Conservation (phyloP, 768 basidiomycete species). For the Phanerochaete sordida region DNA sequence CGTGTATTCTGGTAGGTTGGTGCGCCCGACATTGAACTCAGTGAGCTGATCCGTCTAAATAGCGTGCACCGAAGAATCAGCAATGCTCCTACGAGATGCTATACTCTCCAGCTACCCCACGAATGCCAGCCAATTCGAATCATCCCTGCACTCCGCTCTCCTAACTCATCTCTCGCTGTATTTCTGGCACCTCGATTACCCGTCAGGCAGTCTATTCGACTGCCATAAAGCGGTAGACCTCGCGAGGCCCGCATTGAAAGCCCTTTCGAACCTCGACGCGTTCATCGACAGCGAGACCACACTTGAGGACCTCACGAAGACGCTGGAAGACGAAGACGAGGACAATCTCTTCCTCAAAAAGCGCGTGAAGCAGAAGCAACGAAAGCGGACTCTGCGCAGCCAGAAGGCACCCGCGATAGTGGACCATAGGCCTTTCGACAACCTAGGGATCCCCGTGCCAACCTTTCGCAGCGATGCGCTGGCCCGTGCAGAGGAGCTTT, state of each 20-base stretch:
- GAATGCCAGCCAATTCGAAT: background rate
- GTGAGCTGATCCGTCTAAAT: background rate
- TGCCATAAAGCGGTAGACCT: conserved; percentile 6
- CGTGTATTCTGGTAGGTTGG: background rate
- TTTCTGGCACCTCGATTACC: conserved; percentile 6
- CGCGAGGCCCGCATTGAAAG: background rate
- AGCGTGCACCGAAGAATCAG: background rate
- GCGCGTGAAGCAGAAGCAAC: background rate
- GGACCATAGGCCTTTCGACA: conserved; percentile 28
- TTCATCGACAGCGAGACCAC: background rate
- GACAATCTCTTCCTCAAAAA: background rate
- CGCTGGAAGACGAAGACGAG: conserved; percentile 5
- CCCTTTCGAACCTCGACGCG: background rate
- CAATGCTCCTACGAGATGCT: background rate
- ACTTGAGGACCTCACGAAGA: background rate
- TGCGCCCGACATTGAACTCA: background rate
- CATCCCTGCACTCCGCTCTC: background rate
- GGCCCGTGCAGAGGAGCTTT: conserved; percentile 15
- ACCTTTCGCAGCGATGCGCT: conserved; percentile 17
- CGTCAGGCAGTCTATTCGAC: background rate
- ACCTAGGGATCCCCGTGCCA: conserved; percentile 28
- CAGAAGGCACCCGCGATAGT: conserved; percentile 7
- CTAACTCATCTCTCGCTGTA: conserved; percentile 1
- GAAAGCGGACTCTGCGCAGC: conserved; percentile 19
- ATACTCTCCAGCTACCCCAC: conserved; percentile 1